Conservation (phyloP, 768 basidiomycete species). For the Pleurotus salmoneostramineus region DNA sequence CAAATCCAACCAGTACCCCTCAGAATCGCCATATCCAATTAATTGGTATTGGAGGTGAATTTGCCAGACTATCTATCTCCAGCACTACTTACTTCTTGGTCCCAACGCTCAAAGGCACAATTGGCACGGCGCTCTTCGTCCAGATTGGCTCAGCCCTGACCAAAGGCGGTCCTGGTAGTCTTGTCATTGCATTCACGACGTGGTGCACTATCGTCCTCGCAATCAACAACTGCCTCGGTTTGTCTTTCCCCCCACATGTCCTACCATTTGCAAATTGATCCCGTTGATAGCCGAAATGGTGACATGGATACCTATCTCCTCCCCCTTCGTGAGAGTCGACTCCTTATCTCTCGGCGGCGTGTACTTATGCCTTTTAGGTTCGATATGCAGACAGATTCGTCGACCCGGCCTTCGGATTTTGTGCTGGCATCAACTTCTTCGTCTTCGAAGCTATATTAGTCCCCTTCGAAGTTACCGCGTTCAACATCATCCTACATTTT, state of each 20-base stretch:
- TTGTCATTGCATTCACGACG: constrained; percentile 46
- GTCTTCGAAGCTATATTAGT: constrained; percentile 40
- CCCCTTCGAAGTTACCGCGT: constrained; percentile 51
- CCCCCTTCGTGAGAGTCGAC: constrained; percentile 53
- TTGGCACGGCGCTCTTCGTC: constrained; percentile 73
- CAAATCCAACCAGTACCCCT: background rate
- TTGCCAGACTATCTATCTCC: background rate
- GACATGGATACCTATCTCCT: constrained; percentile 75
- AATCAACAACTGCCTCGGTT: constrained; percentile 43
- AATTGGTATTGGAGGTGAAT: constrained; percentile 45
- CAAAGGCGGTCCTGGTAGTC: constrained; percentile 57
- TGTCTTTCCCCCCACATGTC: constrained; percentile 23
- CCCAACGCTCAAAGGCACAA: constrained; percentile 41
- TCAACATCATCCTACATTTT: constrained; percentile 47
- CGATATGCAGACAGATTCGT: constrained; percentile 60
- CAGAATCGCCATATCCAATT: constrained; percentile 50
- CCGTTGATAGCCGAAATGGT: constrained; percentile 70
- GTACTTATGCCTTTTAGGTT: constrained; percentile 23
- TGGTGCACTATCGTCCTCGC: constrained; percentile 49
- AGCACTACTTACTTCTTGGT: background rate
- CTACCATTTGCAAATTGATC: constrained; percentile 6
- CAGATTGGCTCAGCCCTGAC: constrained; percentile 62
- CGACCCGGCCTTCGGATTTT: constrained; percentile 54
- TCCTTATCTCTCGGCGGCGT: background rate
- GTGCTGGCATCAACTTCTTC: constrained; percentile 56